Base-by-base conservation (phyloP, 139 green algal species). In the Chlorokybus atmophyticus region DNA sequence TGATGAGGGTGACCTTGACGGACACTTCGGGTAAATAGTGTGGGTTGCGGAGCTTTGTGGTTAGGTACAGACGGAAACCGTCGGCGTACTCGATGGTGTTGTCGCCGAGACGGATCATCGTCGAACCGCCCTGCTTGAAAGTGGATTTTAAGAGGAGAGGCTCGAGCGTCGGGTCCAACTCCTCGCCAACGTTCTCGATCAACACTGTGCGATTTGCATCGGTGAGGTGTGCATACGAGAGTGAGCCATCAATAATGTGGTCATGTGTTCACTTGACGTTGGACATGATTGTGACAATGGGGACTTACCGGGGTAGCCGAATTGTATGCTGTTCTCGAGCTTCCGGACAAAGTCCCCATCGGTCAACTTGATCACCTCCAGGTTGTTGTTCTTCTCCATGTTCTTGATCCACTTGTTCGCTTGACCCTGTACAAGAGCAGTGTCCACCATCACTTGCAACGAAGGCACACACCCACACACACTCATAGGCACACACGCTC, bases 31-130 rank as follows among this genome's bases (percentile, higher is more conserved):
- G 83, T 6, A 79, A 64, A 60, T 86, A 92, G 67, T 92, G 83
- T 26, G 83, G 83, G 68, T 92, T 92, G 32, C 82, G 71, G 44
- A 90, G 67, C 67, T 89, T 87, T 31, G 83, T 90, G 53, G 83
- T 92, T 62, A 92, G 87, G 73, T 88, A 92, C 69, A 92, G 85
- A 62, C 70, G 74, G 70, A 92, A 92, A 47, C 77, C 50, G 23
- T 82, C 70, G 40, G 55, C 67, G 74, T 87, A 92, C 73, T 87
- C 80, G 19, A 92, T 77, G 5, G 67, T 75, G 6, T 67, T 54
- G 59, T 92, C 83, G 3, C 83, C 82, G n/a, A 88, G 64, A 1
- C 69, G 57, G 57, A 88, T 87, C 57, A 51, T 76, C 29, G 75
- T 30, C 14, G 50, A 41, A 24, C 71, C 70, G 26, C 60, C 74